Base-by-base conservation (phyloP, 768 basidiomycete species). In the Leccinum uliginosum region DNA sequence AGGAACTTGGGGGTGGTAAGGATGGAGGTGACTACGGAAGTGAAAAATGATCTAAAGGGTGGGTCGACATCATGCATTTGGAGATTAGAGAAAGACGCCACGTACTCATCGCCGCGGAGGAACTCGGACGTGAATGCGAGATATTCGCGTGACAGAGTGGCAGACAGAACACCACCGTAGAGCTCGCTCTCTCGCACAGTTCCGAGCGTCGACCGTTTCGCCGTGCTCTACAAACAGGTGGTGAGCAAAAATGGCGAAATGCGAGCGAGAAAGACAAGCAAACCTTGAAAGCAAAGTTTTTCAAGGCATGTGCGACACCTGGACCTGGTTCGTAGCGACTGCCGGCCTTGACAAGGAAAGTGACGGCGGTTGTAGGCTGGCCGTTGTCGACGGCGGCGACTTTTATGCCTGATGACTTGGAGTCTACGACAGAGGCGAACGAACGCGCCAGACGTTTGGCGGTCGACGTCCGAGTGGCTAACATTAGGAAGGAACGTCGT, bases 241-340 rank as follows among this genome's bases (percentile, higher is more conserved):
- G 26, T 58, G 49, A 59, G 44, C 6, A 21, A 49, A 49, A 9
- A 17, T 15, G n/a, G 34, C 19, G 4, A 10, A 3, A 40, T 26
- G 9, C 1, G 4, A 54, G 44, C n/a, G 4, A 10, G 2, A 54
- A 38, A 12, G 6, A 1, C 21, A 29, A 47, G 68, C 85, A 49
- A 63, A 98, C 96, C 89, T 97, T 98, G 86, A 96, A 98, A 58
- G 94, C 89, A 82, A 94, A 98, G 84, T 93, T 95, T 83, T 97
- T 97, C 74, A 98, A 81, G 59, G 85, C 87, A 78, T 96, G 91
- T 3, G 96, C 94, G 57, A 93, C 84, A 65, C 96, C 96, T 44
- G 93, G 84, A 69, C 87, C 87, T 60, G 84, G 74, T 79, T 99
- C 90, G 71, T 85, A 94, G 67, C 97, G 80, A 68, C 86, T 86